Percentiles rank a stretch among this genome's conserved stretches.
phyloP scores from a whole-genome alignment of 306 rosid species.

The Calophaca sinica region DNA sequence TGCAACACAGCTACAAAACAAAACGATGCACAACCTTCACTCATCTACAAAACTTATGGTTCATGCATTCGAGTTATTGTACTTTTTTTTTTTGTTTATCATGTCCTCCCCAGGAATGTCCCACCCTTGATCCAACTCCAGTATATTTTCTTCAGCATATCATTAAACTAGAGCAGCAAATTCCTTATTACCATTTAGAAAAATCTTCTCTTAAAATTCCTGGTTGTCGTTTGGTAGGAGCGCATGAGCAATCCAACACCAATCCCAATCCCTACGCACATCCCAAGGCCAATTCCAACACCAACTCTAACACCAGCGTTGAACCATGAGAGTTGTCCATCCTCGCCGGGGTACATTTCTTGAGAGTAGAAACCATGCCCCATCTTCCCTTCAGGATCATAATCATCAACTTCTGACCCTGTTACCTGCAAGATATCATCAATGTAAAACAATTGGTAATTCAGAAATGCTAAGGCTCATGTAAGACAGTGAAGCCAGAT shows the following conservation, averaged over 20 bases:
- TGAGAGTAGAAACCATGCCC: conserved; percentile 65
- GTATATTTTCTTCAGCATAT: conserved; percentile 18
- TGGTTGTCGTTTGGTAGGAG: conserved; percentile 93
- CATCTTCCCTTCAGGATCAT: conserved; percentile 65
- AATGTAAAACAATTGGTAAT: conserved; percentile 13
- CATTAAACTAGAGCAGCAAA: conserved; percentile 35
- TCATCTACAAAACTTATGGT: conserved; percentile 54
- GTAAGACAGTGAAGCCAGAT: conserved; percentile 13
- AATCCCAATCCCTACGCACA: conserved; percentile 87
- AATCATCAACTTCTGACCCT: conserved; percentile 68
- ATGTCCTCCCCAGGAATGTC: not conserved
- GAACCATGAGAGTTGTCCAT: conserved; percentile 90
- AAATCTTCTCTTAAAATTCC: conserved; percentile 75
- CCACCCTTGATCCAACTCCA: conserved; percentile 31
- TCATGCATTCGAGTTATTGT: conserved; percentile 40
- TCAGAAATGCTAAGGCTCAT: conserved; percentile 29
- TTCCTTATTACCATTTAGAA: conserved; percentile 49
- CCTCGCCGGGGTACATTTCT: conserved; percentile 80
- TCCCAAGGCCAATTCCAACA: conserved; percentile 92
- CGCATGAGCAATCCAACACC: conserved; percentile 94
- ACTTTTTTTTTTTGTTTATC: not conserved
- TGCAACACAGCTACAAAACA: conserved; percentile 49
- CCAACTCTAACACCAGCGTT: conserved; percentile 97
- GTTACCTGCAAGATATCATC: conserved; percentile 59
- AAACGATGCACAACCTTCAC: conserved; percentile 53